Percentiles rank a stretch among this genome's conserved stretches.
These are phyloP conservation scores for Globisporangium paroecandrum DNA, from an alignment of 352 stramenopile genomes.

Conservation along the genomic window DNA sequence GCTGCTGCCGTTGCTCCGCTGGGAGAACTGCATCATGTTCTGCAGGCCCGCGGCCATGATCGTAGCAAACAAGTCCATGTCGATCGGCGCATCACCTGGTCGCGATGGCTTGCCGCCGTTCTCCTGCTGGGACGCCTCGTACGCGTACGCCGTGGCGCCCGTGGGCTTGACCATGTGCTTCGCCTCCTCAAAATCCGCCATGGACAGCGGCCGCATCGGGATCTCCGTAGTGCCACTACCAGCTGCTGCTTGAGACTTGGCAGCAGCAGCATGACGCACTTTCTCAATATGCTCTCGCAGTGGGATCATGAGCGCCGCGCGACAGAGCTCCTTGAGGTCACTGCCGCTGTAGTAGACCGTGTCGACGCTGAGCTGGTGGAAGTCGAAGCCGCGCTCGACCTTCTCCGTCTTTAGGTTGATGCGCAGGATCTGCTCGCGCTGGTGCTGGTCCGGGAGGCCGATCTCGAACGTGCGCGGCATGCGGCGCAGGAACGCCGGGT, in stretches of 20 bases:
- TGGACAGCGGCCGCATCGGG: constrained; percentile 67
- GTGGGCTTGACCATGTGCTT: constrained; percentile 85
- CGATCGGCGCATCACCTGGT: constrained; percentile 41
- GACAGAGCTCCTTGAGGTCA: constrained; percentile 91
- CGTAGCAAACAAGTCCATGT: constrained; percentile 79
- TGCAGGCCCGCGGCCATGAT: constrained; percentile 82
- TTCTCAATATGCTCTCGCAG: constrained; percentile 80
- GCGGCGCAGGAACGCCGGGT: constrained; percentile 93
- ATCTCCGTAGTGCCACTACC: constrained; percentile 20
- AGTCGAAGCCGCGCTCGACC: constrained; percentile 72
- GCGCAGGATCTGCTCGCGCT: constrained; percentile 92
- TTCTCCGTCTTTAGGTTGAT: constrained; percentile 90
- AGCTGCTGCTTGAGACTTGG: constrained; percentile 10
- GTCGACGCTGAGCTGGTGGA: constrained; percentile 74
- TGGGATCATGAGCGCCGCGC: constrained; percentile 84
- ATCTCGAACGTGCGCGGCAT: constrained; percentile 97
- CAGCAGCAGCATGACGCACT: constrained; percentile 37
- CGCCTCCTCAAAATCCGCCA: constrained; percentile 84
- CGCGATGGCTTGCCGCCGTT: constrained; percentile 17
- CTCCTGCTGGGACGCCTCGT: constrained; percentile 57
- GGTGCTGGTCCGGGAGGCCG: constrained; percentile 78
- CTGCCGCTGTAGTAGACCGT: constrained; percentile 95
- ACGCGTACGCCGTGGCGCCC: constrained; percentile 74
- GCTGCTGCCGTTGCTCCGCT: constrained; percentile 26
- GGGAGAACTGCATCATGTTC: constrained; percentile 68